Evolutionary conservation across 768 basidiomycete genomes (phyloP), one percentile per base, ranked within the genome.

Genomic region (Pleurotus salmoneostramineus): DNA sequence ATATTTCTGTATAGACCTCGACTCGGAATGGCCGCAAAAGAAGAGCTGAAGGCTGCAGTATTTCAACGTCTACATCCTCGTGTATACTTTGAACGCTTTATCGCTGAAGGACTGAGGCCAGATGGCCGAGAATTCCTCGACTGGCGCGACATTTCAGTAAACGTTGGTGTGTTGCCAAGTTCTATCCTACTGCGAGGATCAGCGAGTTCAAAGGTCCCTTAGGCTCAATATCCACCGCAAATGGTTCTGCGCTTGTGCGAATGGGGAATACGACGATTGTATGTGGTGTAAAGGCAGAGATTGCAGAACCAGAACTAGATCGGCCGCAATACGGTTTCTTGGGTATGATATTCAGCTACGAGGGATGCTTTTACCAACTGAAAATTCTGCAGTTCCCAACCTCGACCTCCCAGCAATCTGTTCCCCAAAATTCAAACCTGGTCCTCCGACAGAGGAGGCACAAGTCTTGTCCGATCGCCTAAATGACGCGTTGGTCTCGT

Each of bases 281-380:
- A 0, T 98, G 95, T 65, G 97, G 97, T 0, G 84, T 99, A 62
- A 98, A 97, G 68, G 95, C 93, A 11, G 95, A 98, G 72, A 88
- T 96, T 42, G 88, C 93, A 31, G 91, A 94, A 65, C 96, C 96
- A 4, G 90, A 92, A 63, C 68, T 96, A 14, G 87, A 93, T 61
- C 71, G 71, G 2, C 91, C 89, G 0, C 74, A 80, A 12, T 78
- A 85, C 32, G 96, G 96, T 0, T 98, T 90, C 68, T 65, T 98
- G 21, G 95, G 95, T 95, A 63, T 58, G 82, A 66, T 8, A 14
- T 35, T 31, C 40, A 45, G 32, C 46, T 46, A 35, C 33, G 31
- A 10, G 33, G n/a, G 21, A 10, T 27, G 50, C 34, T 37, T 40
- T 12, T 52, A 32, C 31, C 27, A 3, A 42, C n/a, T 40, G 40